Evolutionary conservation across 164 flowering plant species (phyloP), one percentile per base, ranked within the genome.

Genomic region (Macadamia tetraphylla): DNA sequence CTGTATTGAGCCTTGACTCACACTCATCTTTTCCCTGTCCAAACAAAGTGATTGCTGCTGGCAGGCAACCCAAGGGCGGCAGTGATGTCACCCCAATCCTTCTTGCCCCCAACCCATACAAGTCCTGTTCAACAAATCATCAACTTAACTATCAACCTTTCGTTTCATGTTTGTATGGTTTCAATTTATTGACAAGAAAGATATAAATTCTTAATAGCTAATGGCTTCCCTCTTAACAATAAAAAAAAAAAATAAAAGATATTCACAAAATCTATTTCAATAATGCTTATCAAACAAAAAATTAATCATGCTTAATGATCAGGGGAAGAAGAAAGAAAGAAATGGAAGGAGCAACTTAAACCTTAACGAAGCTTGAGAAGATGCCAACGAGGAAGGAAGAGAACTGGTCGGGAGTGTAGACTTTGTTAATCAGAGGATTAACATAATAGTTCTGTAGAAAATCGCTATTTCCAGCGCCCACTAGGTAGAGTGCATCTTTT

Each of bases 31-130:
- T 67, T 1, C 82, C 85, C 44, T 23, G 70, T 13, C 98, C 92
- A 73, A 89, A 85, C 15, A 91, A 53, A 9, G 98, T 88, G 52
- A 79, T 84, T 42, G 91, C 79, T 3, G 81, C 84, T 14, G 98
- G 98, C 44, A 94, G 73, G 71, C 96, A 94, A 35, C 98, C 98
- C 72, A 87, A 35, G 60, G 97, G 97, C 35, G 95, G 92, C 1
- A 94, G 89, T 43, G 96, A 86, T 55, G 93, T 90, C 62, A 83
- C 96, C 9, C 98, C 98, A 62, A 92, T 80, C 71, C 78, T 87
- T 74, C 98, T 85, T 0, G 89, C 98, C 62, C 98, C 98, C 67
- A 80, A 63, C 1, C 83, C 86, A 74, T 94, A 82, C 71, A 90
- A 70, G 35, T 75, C 73, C 98, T 91, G 81, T 61, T 66, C 67